phyloP scores from a whole-genome alignment of 139 green algal species.

The Zygnema circumcarinatum region DNA sequence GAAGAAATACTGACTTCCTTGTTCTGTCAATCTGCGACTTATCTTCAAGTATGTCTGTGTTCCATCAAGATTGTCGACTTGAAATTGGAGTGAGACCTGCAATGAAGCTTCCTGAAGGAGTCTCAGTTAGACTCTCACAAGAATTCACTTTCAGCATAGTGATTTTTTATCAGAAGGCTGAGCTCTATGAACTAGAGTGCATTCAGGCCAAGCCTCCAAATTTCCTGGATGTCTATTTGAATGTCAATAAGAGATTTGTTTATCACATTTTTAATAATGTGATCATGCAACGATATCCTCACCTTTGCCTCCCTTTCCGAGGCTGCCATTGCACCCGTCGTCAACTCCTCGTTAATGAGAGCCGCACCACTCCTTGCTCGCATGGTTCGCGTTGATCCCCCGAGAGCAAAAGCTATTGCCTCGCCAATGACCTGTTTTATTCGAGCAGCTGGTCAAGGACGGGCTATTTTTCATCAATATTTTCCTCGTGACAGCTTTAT shows the following conservation, averaged over 20 bases:
- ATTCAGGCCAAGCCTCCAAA: too few species aligned
- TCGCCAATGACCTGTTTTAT: conserved; percentile 24
- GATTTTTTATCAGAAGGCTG: too few species aligned
- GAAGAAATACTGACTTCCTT: background rate
- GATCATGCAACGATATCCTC: too few species aligned
- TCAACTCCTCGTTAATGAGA: conserved; percentile 31
- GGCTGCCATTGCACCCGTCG: background rate
- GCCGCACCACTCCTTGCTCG: background rate
- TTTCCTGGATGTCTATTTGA: too few species aligned
- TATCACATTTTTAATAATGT: too few species aligned
- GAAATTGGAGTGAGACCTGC: background rate
- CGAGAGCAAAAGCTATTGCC: conserved; percentile 33
- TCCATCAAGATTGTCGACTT: background rate
- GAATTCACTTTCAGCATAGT: too few species aligned
- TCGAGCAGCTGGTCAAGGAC: background rate
- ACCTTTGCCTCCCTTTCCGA: background rate
- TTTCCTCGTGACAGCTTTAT: too few species aligned
- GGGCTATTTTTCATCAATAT: background rate
- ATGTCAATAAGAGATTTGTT: too few species aligned
- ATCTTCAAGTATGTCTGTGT: background rate
- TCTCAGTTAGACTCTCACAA: background rate
- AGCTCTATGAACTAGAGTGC: too few species aligned
- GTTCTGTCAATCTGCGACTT: background rate
- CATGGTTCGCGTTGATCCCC: conserved; percentile 23
- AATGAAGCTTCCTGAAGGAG: background rate